Evolutionary conservation across 2,329 filamentous ascomycete genomes (phyloP), one percentile per base, ranked within the genome.

Genomic region (Keithomyces neogunnii): DNA sequence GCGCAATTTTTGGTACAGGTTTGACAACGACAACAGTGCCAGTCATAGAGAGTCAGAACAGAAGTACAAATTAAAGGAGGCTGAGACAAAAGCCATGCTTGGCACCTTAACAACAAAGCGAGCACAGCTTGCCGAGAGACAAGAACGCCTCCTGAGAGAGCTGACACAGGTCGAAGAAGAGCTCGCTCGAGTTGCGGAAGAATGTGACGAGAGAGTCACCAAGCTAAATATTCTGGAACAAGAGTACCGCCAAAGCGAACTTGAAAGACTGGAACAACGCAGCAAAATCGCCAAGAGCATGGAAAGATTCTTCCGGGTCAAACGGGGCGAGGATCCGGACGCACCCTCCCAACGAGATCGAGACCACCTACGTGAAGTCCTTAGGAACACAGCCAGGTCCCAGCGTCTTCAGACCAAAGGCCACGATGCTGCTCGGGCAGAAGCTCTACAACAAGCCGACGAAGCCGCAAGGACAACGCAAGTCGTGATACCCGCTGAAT

Each of bases 81-180:
- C 59, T 6, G 61, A 62, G 30, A 52, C 60, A 40, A 63, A 61
- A 26, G 55, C 63, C 13, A 61, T 68, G 33, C 56, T 67, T 4
- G 60, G 59, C 47, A 60, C 55, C 7, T 51, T 69, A 8, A 62
- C 57, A 8, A 62, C 60, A 13, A 60, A 60, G 45, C 61, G 62
- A 19, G 56, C 55, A 11, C 53, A 65, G 45, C 56, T 69, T 4
- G 56, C 50, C 28, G 60, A 67, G 52, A 57, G 59, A 9, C 62
- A 63, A 39, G 55, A 53, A 7, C 60, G 62, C 3, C 52, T 69
- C n/a, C 57, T 59, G 1, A 59, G 55, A 31, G 63, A 69, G 51
- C 59, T 69, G 42, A 61, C 61, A 32, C 57, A 63, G 42, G 58
- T 66, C n/a, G 73, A 73, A 62, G 63, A 67, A 35, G 64, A 68